Percentiles rank a stretch among this genome's conserved stretches.
Conservation (phyloP, 768 basidiomycete species). For the Tricholoma sp. region DNA sequence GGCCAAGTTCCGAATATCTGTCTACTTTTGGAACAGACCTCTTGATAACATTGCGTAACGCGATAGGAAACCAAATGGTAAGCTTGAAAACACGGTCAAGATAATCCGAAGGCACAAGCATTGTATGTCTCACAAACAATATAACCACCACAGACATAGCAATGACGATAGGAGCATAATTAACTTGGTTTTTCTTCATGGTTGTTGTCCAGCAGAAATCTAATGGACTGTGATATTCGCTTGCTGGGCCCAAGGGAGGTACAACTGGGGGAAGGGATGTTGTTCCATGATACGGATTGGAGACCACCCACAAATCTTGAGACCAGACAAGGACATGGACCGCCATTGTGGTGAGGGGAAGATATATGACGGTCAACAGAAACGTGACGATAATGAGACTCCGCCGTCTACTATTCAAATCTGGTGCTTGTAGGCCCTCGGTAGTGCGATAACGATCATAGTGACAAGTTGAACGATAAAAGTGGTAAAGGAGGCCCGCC, state of each 20-base stretch:
- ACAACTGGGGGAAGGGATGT: slow-evolving; percentile 45
- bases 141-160: slow-evolving; percentile 52
- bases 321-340: slow-evolving; percentile 76
- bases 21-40: slow-evolving; percentile 61
- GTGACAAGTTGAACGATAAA: slow-evolving; percentile 43
- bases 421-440: slow-evolving; percentile 51
- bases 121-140: slow-evolving; percentile 36
- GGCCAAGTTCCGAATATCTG: slow-evolving; percentile 66
- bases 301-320: slow-evolving; percentile 67
- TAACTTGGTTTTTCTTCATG: slow-evolving; percentile 63
- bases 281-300: slow-evolving; percentile 60
- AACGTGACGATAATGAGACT: slow-evolving; percentile 59
- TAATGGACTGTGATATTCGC: slow-evolving; percentile 52
- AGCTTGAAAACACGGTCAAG: slow-evolving; percentile 34
- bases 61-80: slow-evolving; percentile 66
- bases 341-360: slow-evolving; percentile 74
- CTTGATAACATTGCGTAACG: slow-evolving; percentile 50
- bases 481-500: slow-evolving; percentile 50
- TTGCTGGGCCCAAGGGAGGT: slow-evolving; percentile 48
- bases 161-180: slow-evolving; percentile 60
- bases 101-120: neutral
- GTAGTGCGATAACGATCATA: slow-evolving; percentile 44
- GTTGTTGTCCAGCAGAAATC: slow-evolving; percentile 82
- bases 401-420: slow-evolving; percentile 39
- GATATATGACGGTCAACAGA: slow-evolving; percentile 61